Base-by-base conservation (phyloP, 805 yeast genomes). In the Spathaspora gorwiae region DNA sequence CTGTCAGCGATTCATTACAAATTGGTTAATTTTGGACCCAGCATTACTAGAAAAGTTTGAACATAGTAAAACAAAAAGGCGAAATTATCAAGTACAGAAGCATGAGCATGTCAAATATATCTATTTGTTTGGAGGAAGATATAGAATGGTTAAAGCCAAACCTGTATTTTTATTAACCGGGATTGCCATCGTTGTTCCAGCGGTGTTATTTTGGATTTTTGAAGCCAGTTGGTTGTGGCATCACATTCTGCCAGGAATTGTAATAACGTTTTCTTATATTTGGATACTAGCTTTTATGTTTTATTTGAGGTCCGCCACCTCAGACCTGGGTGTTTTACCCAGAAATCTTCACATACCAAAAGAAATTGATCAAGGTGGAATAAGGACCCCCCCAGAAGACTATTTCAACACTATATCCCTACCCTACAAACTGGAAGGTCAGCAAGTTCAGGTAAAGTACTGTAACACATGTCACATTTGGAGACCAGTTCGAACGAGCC, bases 301-400 rank as follows among this genome's bases (percentile, higher is more conserved):
- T 42, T 79, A 80, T 48, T 45, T 82, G 7, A 72, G 64, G 45
- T 72, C 85, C 0, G 42, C 48, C 10, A 66, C 78, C 2, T 61
- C 75, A 9, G 95, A 87, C 53, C 87, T 95, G 0, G 95, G 95
- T 0, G 61, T 75, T 4, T 55, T 84, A 9, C 90, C 95, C 0
- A 65, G 81, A 47, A 84, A 84, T 60, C 60, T 83, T 5, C 94
- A 87, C 54, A 24, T 81, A 30, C 75, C 76, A 0, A 40, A 37
- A 32, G 2, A 34, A 38, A 14, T 45, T 37, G 35, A 44, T 29
- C 33, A 40, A 37, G 19, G 73, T 64, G 9, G 12, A 24, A 26
- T 42, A 2, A 11, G 7, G 7, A 54, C 55, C 29, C 55, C 61
- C n/a, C 90, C 92, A 0, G 70, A 67, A 6, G 90, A 84, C 50